Base-by-base conservation (phyloP, 2,329 filamentous ascomycete species). In the Fusarium circinatum region DNA sequence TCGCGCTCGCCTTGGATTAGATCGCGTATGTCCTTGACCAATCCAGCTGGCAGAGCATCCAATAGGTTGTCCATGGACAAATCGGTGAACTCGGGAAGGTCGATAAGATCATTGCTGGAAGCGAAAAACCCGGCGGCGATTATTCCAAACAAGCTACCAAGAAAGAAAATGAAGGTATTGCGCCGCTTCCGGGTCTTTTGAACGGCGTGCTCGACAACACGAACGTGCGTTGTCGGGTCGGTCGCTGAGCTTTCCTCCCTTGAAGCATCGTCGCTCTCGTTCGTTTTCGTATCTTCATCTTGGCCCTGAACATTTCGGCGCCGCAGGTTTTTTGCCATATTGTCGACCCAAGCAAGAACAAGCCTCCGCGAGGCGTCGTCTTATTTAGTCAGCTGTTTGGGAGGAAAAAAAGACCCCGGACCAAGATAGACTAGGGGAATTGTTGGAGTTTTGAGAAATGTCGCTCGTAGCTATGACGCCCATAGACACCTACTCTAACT, bases 71-170 rank as follows among this genome's bases (percentile, higher is more conserved):
- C 95, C 84, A 99, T 89, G 79, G 94, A 96, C 79, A 93, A 86
- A 65, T 96, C 94, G 59, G 86, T 84, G 54, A 92, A 80, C 78
- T 91, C 90, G 20, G 89, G 89, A 72, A 98, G 87, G 70, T 94
- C 94, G 72, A 98, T 95, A 71, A 98, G 88, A 79, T 98, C 95
- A 83, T 95, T 96, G 81, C 89, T 93, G 75, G 93, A 92, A 36
- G 95, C 96, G 77, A 99, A 96, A 82, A 98, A 95, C 36, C 95
- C 92, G 4, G 96, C 96, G 6, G 92, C 88, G n/a, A 97, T 85
- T 63, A 99, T 89, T 18, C 96, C 96, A 77, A 96, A 96, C n/a
- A 99, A 79, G 45, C 95, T 94, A 38, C 96, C 96, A 26, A 99
- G 86, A 15, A 92, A 85, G 82, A 99, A 98, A 34, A 98, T 93